A percentile compares a stretch with the other conserved stretches of the same genome.
phyloP scores from a whole-genome alignment of 2,329 filamentous ascomycete genomes.

The Ascochyta rabiei region DNA sequence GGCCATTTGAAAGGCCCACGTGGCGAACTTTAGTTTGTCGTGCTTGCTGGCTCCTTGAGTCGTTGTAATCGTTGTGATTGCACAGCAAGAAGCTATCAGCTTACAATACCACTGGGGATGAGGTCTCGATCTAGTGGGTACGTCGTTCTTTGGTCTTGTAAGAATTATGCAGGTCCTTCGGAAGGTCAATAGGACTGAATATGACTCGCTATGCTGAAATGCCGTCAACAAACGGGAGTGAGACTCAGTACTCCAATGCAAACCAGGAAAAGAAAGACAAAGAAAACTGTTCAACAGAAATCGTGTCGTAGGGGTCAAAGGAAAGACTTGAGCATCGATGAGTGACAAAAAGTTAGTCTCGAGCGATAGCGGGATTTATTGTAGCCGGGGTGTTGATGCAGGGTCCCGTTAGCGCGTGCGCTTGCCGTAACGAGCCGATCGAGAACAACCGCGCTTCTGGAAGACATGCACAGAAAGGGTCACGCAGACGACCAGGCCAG shows the following conservation, averaged over 20 bases:
- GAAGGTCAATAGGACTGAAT: background rate
- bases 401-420: slow-evolving; percentile 12
- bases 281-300: background rate
- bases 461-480: slow-evolving; percentile 5
- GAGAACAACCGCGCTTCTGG: slow-evolving; percentile 1
- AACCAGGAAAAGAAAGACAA: background rate
- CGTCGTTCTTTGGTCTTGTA: background rate
- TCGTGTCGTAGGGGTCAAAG: background rate
- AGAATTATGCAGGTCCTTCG: background rate
- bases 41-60: background rate
- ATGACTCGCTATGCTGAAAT: background rate
- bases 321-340: slow-evolving; percentile 3
- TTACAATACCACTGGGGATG: no score
- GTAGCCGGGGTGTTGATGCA: slow-evolving; percentile 9
- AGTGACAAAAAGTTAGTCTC: slow-evolving; percentile 15
- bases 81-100: background rate
- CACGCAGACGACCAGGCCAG: slow-evolving; percentile 3
- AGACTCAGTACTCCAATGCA: background rate
- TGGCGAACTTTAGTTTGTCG: slow-evolving; percentile 3
- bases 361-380: slow-evolving; percentile 16
- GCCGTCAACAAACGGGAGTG: background rate
- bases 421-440: background rate
- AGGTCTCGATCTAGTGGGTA: no score
- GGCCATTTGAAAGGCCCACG: slow-evolving; percentile 31
- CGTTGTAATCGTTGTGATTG: background rate